Conservation (phyloP, 1,284 basidiomycete species). For the Exobasidium cylindrosporum region DNA sequence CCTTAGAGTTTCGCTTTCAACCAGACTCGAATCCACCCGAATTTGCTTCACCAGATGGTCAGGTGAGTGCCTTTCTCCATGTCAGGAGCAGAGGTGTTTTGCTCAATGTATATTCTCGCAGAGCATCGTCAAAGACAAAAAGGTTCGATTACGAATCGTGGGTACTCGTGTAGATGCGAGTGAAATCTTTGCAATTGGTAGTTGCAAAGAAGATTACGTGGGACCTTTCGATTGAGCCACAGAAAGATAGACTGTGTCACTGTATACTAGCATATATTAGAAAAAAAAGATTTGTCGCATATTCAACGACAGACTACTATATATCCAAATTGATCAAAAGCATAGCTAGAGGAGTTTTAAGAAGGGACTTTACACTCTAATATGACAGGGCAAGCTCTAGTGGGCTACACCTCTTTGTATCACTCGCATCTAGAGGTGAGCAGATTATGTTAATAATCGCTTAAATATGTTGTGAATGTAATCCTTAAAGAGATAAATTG, state of each 20-base stretch:
- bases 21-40: conserved; percentile 53
- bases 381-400: too few species aligned
- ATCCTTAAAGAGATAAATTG: too few species aligned
- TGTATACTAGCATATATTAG: conserved; percentile 22
- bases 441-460: too few species aligned
- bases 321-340: too few species aligned
- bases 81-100: background rate
- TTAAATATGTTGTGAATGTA: too few species aligned
- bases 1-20: conserved; percentile 60
- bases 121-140: conserved; percentile 74
- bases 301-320: too few species aligned
- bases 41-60: conserved; percentile 31
- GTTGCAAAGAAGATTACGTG: conserved; percentile 14
- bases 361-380: too few species aligned
- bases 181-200: conserved; percentile 64
- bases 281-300: too few species aligned
- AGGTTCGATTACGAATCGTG: conserved; percentile 89
- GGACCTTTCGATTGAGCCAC: background rate
- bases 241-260: background rate
- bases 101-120: conserved; percentile 1
- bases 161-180: conserved; percentile 95
- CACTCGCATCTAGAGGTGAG: too few species aligned
- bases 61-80: conserved; percentile 12
- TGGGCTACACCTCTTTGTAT: too few species aligned
- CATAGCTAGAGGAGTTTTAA: too few species aligned